Conservation (phyloP, 306 rosid species). For the Inga leiocalycina region DNA sequence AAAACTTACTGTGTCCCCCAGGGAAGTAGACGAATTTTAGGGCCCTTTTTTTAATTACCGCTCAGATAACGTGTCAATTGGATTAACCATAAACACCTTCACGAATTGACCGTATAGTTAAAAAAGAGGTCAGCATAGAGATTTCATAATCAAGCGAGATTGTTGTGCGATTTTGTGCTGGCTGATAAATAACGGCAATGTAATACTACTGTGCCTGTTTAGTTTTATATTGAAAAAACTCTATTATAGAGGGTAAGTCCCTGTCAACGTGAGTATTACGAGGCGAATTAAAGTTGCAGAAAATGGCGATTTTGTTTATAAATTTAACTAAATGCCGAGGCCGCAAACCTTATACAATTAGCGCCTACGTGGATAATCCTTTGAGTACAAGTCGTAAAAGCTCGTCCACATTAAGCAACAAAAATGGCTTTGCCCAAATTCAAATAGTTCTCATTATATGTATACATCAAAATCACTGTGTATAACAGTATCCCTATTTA, state of each 20-base stretch:
- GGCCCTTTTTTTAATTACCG: neutral
- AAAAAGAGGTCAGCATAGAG: neutral
- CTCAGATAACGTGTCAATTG: neutral
- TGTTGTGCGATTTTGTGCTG: neutral
- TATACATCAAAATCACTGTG: neutral
- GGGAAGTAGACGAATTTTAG: neutral
- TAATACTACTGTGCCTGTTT: neutral
- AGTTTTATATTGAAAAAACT: too few species aligned
- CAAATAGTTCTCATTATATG: neutral
- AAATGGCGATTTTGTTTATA: neutral
- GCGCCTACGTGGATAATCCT: neutral
- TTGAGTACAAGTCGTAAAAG: neutral
- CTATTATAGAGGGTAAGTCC: neutral
- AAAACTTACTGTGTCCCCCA: neutral
- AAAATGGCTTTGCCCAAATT: neutral
- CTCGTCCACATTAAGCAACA: neutral
- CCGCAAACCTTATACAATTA: neutral
- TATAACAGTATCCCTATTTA: neutral
- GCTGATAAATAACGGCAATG: neutral
- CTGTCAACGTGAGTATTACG: neutral
- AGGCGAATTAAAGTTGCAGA: neutral
- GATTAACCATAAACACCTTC: neutral
- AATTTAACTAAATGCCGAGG: neutral
- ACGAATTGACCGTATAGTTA: neutral
- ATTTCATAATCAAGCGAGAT: neutral